phyloP scores from a whole-genome alignment of 306 rosid genomes.

The Benincasa hispida region DNA sequence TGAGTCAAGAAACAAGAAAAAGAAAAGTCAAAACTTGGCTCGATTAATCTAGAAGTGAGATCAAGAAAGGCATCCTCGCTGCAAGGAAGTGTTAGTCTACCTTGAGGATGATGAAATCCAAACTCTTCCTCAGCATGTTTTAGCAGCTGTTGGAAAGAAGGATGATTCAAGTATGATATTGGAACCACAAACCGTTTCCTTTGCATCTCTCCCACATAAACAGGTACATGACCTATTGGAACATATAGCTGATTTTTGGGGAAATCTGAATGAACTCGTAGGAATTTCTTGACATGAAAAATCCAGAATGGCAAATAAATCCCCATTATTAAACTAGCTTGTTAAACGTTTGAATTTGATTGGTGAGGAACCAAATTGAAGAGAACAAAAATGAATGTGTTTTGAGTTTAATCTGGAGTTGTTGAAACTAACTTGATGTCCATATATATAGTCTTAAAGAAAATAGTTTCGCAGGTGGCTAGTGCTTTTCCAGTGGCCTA shows the following conservation, averaged over 20 bases:
- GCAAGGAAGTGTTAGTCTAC: no score
- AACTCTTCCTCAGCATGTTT: no score
- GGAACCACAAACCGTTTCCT: no score
- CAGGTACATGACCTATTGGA: neutral
- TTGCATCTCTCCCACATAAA: no score
- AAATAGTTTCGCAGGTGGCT: neutral
- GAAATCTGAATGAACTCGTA: neutral
- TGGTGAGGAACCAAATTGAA: neutral
- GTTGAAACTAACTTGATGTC: neutral
- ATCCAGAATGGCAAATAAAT: neutral
- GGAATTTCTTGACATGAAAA: neutral
- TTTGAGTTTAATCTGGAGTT: neutral
- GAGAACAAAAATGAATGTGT: neutral
- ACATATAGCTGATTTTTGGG: neutral
- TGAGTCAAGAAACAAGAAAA: neutral
- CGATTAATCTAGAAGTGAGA: no score
- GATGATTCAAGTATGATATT: no score
- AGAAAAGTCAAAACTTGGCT: neutral
- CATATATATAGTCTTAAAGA: neutral
- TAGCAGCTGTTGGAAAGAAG: no score
- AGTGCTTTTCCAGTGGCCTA: neutral
- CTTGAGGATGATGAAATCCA: no score
- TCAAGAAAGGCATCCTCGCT: no score
- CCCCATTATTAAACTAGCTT: neutral
- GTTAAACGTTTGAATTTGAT: neutral